Conservation (phyloP, 1,284 basidiomycete species). For the Ustilago nuda region DNA sequence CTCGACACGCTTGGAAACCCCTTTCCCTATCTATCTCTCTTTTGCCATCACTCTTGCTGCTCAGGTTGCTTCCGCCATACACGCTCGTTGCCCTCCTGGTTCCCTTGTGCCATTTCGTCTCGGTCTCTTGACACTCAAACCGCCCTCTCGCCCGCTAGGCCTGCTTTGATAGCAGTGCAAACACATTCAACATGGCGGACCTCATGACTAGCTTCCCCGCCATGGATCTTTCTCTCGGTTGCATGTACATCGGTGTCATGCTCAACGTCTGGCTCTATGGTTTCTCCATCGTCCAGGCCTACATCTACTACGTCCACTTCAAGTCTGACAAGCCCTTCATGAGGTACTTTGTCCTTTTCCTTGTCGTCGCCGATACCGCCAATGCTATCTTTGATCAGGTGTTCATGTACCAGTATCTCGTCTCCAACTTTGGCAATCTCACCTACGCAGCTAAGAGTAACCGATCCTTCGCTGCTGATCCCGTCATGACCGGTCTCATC, state of each 20-base stretch:
- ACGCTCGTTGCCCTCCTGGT: slow-evolving; percentile 9
- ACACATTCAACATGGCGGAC: slow-evolving; percentile 29
- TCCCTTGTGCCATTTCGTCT: background rate
- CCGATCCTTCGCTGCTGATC: slow-evolving; percentile 55
- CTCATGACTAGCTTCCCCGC: slow-evolving; percentile 26
- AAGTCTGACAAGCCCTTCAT: slow-evolving; percentile 57
- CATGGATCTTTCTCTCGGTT: slow-evolving; percentile 54
- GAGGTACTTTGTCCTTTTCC: slow-evolving; percentile 60
- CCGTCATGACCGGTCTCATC: slow-evolving; percentile 60
- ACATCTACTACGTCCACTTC: slow-evolving; percentile 62
- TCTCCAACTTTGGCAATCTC: slow-evolving; percentile 61
- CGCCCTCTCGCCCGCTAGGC: slow-evolving; percentile 1
- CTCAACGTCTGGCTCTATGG: slow-evolving; percentile 63
- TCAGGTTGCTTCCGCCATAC: background rate
- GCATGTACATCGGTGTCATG: slow-evolving; percentile 62
- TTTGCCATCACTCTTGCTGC: background rate
- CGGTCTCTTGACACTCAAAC: background rate
- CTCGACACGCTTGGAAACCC: slow-evolving; percentile 1
- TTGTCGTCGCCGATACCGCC: slow-evolving; percentile 51
- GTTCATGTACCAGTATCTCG: slow-evolving; percentile 62
- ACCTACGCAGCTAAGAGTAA: slow-evolving; percentile 47
- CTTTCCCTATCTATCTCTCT: background rate
- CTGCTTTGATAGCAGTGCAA: slow-evolving; percentile 7
- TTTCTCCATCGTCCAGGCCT: slow-evolving; percentile 60
- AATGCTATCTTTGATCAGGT: slow-evolving; percentile 55